These are phyloP conservation scores for Crithidia expoeki DNA, from an alignment of 208 protist genomes.

Conservation along the genomic window DNA sequence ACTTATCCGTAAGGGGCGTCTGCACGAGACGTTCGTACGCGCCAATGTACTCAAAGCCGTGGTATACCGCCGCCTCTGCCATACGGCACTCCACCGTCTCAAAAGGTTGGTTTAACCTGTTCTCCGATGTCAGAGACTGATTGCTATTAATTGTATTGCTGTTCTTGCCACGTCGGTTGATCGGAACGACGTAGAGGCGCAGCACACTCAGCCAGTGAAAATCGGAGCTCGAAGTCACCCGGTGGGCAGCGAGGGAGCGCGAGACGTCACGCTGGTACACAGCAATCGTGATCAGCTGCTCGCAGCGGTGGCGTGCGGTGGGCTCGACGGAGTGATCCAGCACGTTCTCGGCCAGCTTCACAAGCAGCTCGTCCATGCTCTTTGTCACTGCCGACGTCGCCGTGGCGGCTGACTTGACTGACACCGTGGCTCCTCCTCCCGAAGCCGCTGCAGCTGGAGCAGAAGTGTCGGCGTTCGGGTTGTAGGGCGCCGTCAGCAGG, in stretches of 20 bases:
- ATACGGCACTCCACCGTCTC: slow-evolving; percentile 93
- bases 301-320: slow-evolving; percentile 88
- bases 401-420: slow-evolving; percentile 3
- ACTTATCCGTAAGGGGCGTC: slow-evolving; percentile 98
- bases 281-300: slow-evolving; percentile 98
- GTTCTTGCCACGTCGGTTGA: slow-evolving; percentile 21
- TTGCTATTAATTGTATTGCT: slow-evolving; percentile 3
- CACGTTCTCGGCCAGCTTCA: slow-evolving; percentile 77
- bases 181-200: slow-evolving; percentile 89
- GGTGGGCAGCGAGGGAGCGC: slow-evolving; percentile 58
- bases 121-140: background rate
- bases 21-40: slow-evolving; percentile 97
- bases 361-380: slow-evolving; percentile 86
- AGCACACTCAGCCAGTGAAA: slow-evolving; percentile 98
- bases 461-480: background rate
- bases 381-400: slow-evolving; percentile 35
- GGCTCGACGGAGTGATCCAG: slow-evolving; percentile 34
- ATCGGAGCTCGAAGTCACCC: slow-evolving; percentile 62
- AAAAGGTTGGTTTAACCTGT: background rate
- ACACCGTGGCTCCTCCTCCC: background rate
- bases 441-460: background rate
- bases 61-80: slow-evolving; percentile 95
- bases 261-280: slow-evolving; percentile 98
- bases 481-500: slow-evolving; percentile 31
- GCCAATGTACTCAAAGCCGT: slow-evolving; percentile 99